Percentiles rank a stretch among this genome's conserved stretches.
phyloP scores from a whole-genome alignment of 805 yeast species.

The Teunomyces barrocoloradensis region DNA sequence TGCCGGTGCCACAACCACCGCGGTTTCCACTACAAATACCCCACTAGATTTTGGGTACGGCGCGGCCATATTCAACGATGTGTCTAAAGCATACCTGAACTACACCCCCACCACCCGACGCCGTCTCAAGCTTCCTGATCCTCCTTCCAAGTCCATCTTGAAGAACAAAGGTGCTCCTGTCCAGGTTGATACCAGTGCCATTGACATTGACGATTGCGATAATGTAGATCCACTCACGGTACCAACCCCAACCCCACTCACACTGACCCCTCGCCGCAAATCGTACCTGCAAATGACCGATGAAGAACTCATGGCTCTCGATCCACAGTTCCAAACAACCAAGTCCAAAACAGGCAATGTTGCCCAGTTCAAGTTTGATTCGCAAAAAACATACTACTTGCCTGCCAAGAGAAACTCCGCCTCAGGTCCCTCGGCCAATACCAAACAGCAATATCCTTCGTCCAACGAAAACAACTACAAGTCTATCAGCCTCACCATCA shows the following conservation, averaged over 20 bases:
- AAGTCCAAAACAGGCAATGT: slow-evolving; percentile 38
- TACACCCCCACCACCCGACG: slow-evolving; percentile 11
- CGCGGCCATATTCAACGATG: slow-evolving; percentile 15
- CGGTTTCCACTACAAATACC: slow-evolving; percentile 8
- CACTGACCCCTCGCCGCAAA: slow-evolving; percentile 31
- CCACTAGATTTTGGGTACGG: slow-evolving; percentile 19
- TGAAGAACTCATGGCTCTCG: slow-evolving; percentile 53
- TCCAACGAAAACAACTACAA: slow-evolving; percentile 38
- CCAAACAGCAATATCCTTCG: slow-evolving; percentile 21
- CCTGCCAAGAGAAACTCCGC: slow-evolving; percentile 6
- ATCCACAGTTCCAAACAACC: slow-evolving; percentile 45
- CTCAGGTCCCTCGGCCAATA: slow-evolving; percentile 6
- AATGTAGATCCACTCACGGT: slow-evolving; percentile 5
- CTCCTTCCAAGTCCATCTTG: slow-evolving; percentile 39
- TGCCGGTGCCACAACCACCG: slow-evolving; percentile 3
- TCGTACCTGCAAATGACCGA: slow-evolving; percentile 51
- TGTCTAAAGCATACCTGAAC: slow-evolving; percentile 14
- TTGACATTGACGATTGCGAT: slow-evolving; percentile 12
- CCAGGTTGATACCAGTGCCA: slow-evolving; percentile 24
- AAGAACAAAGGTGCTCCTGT: slow-evolving; percentile 33
- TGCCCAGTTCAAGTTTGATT: slow-evolving; percentile 45
- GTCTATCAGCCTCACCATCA: slow-evolving; percentile 40
- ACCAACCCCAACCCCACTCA: background rate
- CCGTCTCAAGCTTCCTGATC: slow-evolving; percentile 21
- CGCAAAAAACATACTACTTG: slow-evolving; percentile 26